A percentile compares a stretch with the other conserved stretches of the same genome.
phyloP scores from a whole-genome alignment of 2,329 filamentous ascomycete species.

The Xylaria sp. region DNA sequence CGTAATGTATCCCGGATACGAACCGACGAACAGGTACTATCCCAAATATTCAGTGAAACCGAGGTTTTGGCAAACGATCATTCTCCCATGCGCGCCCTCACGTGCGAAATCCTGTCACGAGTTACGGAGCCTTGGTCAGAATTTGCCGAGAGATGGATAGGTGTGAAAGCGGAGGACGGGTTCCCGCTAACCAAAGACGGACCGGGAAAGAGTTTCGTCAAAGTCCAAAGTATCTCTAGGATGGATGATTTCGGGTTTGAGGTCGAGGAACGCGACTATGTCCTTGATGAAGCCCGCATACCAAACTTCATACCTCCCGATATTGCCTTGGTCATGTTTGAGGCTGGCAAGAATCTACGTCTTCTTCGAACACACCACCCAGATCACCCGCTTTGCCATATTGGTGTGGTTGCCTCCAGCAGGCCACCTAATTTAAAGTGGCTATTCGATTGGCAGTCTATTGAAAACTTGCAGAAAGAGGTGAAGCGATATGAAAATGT shows the following conservation, averaged over 20 bases:
- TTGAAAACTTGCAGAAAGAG: conserved; percentile 70
- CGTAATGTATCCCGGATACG: conserved; percentile 57
- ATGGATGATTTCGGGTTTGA: conserved; percentile 70
- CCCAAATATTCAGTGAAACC: conserved; percentile 70
- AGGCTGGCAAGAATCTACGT: conserved; percentile 80
- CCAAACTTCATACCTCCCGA: conserved; percentile 78
- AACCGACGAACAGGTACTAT: conserved; percentile 71
- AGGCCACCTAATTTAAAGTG: conserved; percentile 71
- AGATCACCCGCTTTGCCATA: conserved; percentile 72
- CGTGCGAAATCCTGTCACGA: conserved; percentile 73
- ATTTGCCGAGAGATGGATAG: conserved; percentile 79
- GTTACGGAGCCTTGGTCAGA: conserved; percentile 75
- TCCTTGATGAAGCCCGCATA: conserved; percentile 72
- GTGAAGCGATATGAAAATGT: conserved; percentile 65
- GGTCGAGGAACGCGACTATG: conserved; percentile 68
- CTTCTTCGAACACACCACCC: conserved; percentile 78
- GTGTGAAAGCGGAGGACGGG: conserved; percentile 69
- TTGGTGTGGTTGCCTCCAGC: conserved; percentile 58
- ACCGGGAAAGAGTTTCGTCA: conserved; percentile 68
- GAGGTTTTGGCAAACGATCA: conserved; percentile 73
- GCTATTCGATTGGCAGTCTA: conserved; percentile 77
- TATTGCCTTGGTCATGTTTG: conserved; percentile 77
- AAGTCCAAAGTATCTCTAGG: conserved; percentile 64
- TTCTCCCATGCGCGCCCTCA: conserved; percentile 69
- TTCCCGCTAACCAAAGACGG: conserved; percentile 63